Evolutionary conservation across 129 eudicot species (phyloP).

Genomic region (Flaveria bidentis): DNA sequence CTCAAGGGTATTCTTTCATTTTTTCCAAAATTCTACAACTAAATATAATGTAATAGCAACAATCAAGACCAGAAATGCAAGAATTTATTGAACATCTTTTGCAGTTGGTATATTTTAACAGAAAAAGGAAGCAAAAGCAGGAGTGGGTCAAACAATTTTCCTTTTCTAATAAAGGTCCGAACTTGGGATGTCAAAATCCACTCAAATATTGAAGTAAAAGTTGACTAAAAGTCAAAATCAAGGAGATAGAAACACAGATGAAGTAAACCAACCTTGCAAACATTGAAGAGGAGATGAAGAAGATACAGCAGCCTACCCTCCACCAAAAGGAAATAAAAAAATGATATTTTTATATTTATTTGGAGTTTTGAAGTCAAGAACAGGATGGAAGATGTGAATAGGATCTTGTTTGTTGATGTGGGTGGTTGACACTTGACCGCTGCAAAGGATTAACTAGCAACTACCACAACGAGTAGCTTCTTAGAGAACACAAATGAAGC

Average conservation of each 20-base stretch:
- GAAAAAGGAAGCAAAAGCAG: constrained; percentile 23
- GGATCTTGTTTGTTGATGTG: constrained; percentile 33
- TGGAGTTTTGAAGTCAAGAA: constrained; percentile 17
- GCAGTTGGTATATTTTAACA: neutral
- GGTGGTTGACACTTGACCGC: constrained; percentile 29
- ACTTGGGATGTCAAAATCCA: constrained; percentile 14
- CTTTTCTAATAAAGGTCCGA: neutral
- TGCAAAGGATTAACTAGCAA: constrained; percentile 28
- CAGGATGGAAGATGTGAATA: constrained; percentile 25
- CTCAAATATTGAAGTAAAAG: constrained; percentile 13
- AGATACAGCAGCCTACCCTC: constrained; percentile 36
- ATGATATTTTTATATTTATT: neutral
- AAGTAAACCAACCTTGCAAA: constrained; percentile 30
- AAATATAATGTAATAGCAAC: constrained; percentile 11
- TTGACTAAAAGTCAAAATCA: constrained; percentile 29
- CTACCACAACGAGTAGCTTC: constrained; percentile 44
- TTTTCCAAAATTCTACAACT: neutral
- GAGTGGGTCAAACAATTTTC: constrained; percentile 12
- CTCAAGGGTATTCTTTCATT: neutral
- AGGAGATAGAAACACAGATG: neutral
- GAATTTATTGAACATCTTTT: neutral
- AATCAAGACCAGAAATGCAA: constrained; percentile 17
- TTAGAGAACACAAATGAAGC: constrained; percentile 47
- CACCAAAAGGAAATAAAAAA: neutral
- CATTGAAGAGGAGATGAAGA: constrained; percentile 28